Evolutionary conservation across 202 grass and related monocot genomes (phyloP).

Genomic region (Setaria viridis): DNA sequence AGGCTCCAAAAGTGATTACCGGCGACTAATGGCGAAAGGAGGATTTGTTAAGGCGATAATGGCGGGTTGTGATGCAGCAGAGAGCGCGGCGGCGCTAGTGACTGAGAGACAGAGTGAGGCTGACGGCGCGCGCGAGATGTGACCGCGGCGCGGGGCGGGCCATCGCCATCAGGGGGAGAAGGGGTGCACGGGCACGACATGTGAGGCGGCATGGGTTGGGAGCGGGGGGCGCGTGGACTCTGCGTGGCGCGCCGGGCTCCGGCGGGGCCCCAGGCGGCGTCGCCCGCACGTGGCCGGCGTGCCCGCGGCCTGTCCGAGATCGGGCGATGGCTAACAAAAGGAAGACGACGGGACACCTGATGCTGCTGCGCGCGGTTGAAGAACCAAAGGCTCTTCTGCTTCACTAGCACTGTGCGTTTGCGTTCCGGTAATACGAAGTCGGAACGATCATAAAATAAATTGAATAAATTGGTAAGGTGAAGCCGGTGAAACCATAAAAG

Average conservation of each 20-base stretch:
- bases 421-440: too few species aligned
- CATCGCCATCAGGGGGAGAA: too few species aligned
- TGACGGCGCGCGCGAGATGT: not conserved
- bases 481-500: too few species aligned
- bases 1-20: not conserved
- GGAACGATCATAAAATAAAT: too few species aligned
- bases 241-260: not conserved
- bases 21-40: too few species aligned
- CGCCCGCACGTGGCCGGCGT: conserved; percentile 27
- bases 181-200: not conserved
- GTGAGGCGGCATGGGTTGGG: not conserved
- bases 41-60: conserved; percentile 15
- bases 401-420: too few species aligned
- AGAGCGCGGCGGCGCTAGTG: not conserved
- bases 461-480: too few species aligned
- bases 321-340: not conserved
- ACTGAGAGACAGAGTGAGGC: not conserved
- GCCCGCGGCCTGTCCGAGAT: not conserved
- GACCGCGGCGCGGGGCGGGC: too few species aligned
- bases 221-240: conserved; percentile 19
- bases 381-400: too few species aligned
- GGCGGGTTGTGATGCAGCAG: not conserved
- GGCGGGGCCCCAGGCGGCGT: conserved; percentile 22
- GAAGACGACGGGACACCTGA: not conserved
- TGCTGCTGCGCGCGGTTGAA: not conserved